Evolutionary conservation across 352 stramenopile genomes (phyloP), one percentile per base, ranked within the genome.

Genomic region (Phytophthora chlamydospora): DNA sequence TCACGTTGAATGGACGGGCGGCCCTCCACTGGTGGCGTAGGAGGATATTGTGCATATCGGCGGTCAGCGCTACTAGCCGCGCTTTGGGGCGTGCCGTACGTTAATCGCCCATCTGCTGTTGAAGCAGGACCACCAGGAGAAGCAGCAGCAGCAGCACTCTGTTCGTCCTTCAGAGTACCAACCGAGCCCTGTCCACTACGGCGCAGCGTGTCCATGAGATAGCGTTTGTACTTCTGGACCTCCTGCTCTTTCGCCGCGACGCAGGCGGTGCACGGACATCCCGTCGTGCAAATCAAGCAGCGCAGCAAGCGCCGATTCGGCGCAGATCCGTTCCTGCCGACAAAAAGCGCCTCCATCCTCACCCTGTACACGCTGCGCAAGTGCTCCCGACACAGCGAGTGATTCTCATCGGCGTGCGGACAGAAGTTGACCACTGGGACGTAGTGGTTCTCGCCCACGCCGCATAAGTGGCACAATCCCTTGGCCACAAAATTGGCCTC

Each of bases 381-480:
- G 54, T 93, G 83, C 46, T 90, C 81, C 17, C 79, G 77, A 65
- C 83, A 93, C 19, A 93, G 65, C 56, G 83, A 90, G 58, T 93
- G 83, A 34, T 64, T 71, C 21, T 79, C 78, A n/a, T 83, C 62
- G 9, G 80, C 85, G 53, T 78, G 71, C 6, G 83, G 80, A 44
- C 83, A 93, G 46, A 93, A 93, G 48, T 90, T 93, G 50, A 90
- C 79, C 2, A 93, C 83, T 2, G 83, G 78, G 17, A 89, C 73
- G 31, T 72, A 75, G 41, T 84, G 66, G 6, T 64, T 73, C 38
- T 85, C 73, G 27, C 47, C 73, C 35, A 68, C 50, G 39, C 75
- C 80, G 46, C 83, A 93, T 32, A 93, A 52, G 24, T 93, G 83
- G 46, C 83, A 93, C 14, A 85, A 39, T 14, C 83, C 81, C 21